Evolutionary conservation across 179 eudicot species (phyloP), one percentile per base, ranked within the genome.

Genomic region (Silene coronaria): DNA sequence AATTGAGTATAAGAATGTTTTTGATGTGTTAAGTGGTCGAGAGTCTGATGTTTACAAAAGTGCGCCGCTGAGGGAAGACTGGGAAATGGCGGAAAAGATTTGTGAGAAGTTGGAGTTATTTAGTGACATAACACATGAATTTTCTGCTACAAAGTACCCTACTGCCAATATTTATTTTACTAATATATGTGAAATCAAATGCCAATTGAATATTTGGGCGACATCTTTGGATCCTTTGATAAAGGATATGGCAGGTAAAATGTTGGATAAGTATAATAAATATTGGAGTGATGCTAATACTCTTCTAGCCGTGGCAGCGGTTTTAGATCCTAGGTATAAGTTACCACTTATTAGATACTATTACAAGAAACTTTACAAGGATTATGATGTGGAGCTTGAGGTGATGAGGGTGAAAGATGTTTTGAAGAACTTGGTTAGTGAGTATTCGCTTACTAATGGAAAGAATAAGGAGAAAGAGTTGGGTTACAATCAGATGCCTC

Each of bases 311-410:
- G 78, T 75, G 32, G 65, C 72, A 28, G 17, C 24, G 1, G 61
- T 75, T 2, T 57, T 75, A 36, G 72, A 75, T 32, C 55, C 65
- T 6, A 51, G 73, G 24, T 75, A 51, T 8, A 75, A 75, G 8
- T 6, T 75, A 17, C 11, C 24, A 46, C 19, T 75, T 10, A 32
- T 74, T 48, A 26, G 22, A 5, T 64, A 45, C 24, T 65, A 46
- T 30, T 75, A 22, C 5, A 62, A 62, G 53, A 46, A 46, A 11
- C 4, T 46, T 12, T 46, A 46, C 6, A 3, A 46, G 14, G 53
- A 46, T 46, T 62, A 62, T 62, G 66, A 62, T 1, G 66, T 23
- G 1, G 66, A 24, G 66, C 21, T 36, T 5, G 74, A 71, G 14
- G 53, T 46, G 14, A 2, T 1, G 17, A 11, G 6, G 53, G 53